Evolutionary conservation across 139 green algal genomes (phyloP), one percentile per base, ranked within the genome.

Genomic region (Micractinium sp.): DNA sequence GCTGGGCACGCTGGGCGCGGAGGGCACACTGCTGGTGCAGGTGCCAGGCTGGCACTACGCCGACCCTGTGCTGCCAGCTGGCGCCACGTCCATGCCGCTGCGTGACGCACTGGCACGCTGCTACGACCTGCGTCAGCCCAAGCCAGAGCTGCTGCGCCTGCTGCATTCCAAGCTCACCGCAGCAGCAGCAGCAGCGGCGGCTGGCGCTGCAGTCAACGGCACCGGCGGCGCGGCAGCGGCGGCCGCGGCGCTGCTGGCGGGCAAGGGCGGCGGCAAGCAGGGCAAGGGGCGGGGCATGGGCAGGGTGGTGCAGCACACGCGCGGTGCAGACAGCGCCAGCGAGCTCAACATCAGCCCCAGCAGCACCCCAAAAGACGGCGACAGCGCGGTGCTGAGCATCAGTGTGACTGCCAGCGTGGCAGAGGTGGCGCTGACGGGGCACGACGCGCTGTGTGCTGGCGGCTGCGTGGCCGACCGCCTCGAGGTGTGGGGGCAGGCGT

Each of bases 91-190:
- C 9, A 13, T 76, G 61, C 29, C 82, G 13, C 91, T 98, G 60
- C 56, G 90, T 5, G 92, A 96, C 31, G 95, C 93, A 0, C 92
- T 98, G 36, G 66, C 78, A 2, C 88, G 85, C 36, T 98, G 95
- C 92, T 98, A 97, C 90, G 96, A 98, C 89, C 87, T 98, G 47
- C 93, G 95, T 19, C 85, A 88, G 60, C 94, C 93, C n/a, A 96
- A 94, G 92, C 91, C 87, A 0, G 94, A 95, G 61, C 77, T 96
- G 36, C 81, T 96, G 80, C 91, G 88, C 71, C 76, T 94, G 73
- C 91, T 95, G 53, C 89, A 93, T 3, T 71, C 87, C 22, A 73
- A 67, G 73, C 82, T 93, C 88, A 14, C 74, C 27, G 53, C 82
- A 47, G 36, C 82, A 38, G 66, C n/a, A 20, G 27, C 39, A 36